Percentiles rank a stretch among this genome's conserved stretches.
Conservation (phyloP, 345 rosid species). For the Eucalyptus erythrocorys region DNA sequence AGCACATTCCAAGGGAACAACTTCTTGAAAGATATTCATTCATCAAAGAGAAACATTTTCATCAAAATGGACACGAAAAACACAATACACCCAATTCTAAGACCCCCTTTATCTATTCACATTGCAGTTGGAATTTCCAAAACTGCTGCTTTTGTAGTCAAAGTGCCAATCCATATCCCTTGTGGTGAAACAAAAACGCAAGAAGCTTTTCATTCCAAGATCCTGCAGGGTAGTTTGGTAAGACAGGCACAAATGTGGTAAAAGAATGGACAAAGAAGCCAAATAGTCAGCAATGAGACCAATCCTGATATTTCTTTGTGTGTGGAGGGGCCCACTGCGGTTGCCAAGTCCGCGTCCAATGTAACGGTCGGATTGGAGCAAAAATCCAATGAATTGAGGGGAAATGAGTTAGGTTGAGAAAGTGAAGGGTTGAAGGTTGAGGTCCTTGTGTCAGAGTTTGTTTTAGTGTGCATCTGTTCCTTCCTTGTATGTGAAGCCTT, state of each 20-base stretch:
- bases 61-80: neutral
- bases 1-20: neutral
- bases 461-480: neutral
- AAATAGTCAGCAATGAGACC: neutral
- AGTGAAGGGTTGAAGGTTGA: constrained; percentile 7
- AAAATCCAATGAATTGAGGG: constrained; percentile 17
- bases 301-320: neutral
- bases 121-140: neutral
- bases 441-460: neutral
- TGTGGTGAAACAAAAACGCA: neutral
- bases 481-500: constrained; percentile 33
- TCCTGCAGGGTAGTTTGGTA: neutral
- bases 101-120: neutral
- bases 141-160: neutral
- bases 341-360: constrained; percentile 27
- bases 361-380: constrained; percentile 32
- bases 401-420: constrained; percentile 28
- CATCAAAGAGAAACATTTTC: neutral
- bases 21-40: neutral
- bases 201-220: neutral
- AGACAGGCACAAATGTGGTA: neutral
- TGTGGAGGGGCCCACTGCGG: constrained; percentile 9
- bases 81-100: neutral
- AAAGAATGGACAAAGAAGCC: neutral
- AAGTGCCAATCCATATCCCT: neutral